Conservation (phyloP, 2,329 filamentous ascomycete species). For the Hypomyces rosellus region DNA sequence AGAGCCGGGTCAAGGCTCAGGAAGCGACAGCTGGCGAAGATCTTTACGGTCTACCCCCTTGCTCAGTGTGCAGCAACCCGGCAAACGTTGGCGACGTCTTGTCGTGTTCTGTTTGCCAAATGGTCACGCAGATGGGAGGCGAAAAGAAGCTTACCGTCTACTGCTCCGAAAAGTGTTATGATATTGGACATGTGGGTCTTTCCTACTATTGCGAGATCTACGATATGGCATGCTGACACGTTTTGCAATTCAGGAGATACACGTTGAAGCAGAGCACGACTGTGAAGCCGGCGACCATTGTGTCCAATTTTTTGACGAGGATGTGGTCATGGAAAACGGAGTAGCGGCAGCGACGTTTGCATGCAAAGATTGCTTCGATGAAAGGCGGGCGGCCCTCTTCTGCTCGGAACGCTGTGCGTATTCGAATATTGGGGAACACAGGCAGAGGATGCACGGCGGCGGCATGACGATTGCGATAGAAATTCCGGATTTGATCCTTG, state of each 20-base stretch:
- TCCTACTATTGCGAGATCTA: background rate
- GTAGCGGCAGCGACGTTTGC: slow-evolving; percentile 25
- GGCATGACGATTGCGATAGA: slow-evolving; percentile 19
- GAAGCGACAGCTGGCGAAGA: slow-evolving; percentile 23
- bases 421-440: slow-evolving; percentile 35
- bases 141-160: slow-evolving; percentile 34
- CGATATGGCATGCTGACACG: slow-evolving; percentile 18
- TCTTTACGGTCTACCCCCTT: slow-evolving; percentile 33
- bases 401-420: slow-evolving; percentile 39
- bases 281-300: slow-evolving; percentile 38
- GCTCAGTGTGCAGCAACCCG: slow-evolving; percentile 31
- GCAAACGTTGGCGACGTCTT: slow-evolving; percentile 31
- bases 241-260: slow-evolving; percentile 26
- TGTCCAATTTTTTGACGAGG: slow-evolving; percentile 32
- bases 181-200: slow-evolving; percentile 35
- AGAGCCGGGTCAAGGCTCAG: slow-evolving; percentile 27
- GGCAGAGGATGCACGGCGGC: slow-evolving; percentile 26
- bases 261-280: slow-evolving; percentile 32
- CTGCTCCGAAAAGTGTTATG: slow-evolving; percentile 38
- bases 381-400: slow-evolving; percentile 32
- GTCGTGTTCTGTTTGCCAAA: slow-evolving; percentile 40
- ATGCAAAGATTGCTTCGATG: slow-evolving; percentile 36
- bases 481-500: slow-evolving; percentile 16
- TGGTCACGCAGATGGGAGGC: slow-evolving; percentile 33
- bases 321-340: slow-evolving; percentile 34